Evolutionary conservation across 805 yeast species (phyloP).

Genomic region (Schizosaccharomyces cryophilus): DNA sequence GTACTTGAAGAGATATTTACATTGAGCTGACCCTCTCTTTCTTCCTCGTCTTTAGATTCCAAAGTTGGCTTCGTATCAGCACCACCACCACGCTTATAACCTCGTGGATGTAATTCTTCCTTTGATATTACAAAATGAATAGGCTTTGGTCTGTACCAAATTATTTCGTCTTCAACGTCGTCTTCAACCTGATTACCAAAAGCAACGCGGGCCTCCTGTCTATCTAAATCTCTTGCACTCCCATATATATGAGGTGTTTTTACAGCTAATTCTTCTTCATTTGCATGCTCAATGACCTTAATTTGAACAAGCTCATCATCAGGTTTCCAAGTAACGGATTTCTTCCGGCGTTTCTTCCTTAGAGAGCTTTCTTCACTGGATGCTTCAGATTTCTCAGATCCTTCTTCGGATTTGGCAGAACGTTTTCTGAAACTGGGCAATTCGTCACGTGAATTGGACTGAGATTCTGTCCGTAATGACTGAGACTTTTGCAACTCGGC

Average conservation of each 20-base stretch:
- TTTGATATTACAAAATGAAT: neutral
- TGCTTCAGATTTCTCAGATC: neutral
- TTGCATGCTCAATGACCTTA: conserved; percentile 11
- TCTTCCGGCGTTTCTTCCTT: conserved; percentile 7
- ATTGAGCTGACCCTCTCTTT: neutral
- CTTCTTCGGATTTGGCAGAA: neutral
- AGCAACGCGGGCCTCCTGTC: conserved; percentile 3
- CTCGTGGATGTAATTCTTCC: neutral
- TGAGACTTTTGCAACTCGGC: neutral
- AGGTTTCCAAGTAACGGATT: conserved; percentile 14
- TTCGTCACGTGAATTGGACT: neutral
- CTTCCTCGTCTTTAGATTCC: neutral
- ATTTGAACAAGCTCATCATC: conserved; percentile 14
- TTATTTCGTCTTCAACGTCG: neutral
- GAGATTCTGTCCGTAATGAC: neutral
- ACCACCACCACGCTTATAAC: neutral
- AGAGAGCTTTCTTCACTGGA: neutral
- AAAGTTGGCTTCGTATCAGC: neutral
- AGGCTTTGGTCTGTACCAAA: neutral
- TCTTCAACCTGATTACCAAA: neutral
- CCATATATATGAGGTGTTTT: neutral
- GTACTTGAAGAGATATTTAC: neutral
- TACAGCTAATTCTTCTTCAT: neutral
- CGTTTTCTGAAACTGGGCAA: neutral
- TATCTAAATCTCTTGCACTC: conserved; percentile 3